Base-by-base conservation (phyloP, 106 monocot species). In the Cymbidium sinense region DNA sequence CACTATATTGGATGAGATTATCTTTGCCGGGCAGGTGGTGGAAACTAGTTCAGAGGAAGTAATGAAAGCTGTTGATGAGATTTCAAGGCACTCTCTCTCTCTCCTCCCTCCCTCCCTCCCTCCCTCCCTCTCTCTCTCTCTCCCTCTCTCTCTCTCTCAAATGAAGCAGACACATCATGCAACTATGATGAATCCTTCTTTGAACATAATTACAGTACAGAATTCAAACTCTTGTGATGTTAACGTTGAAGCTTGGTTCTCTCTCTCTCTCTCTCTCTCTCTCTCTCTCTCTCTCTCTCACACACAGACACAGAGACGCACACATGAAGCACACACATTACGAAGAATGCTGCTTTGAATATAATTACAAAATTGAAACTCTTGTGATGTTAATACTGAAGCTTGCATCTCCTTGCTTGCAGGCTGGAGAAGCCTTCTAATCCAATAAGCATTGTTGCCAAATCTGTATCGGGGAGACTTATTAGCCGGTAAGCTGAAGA, bases 21-120 rank as follows among this genome's bases (percentile, higher is more conserved):
- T 96, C 52, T 75, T 94, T 21, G 96, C 89, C 30, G 96, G 93
- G 19, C 96, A 96, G 64, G 96, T 96, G 62, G 77, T 96, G 43
- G 96, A 96, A 82, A 96, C 93, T 62, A 96, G 87, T 77, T 94
- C 89, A 17, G 93, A 88, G 72, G 86, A 91, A 86, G 88, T 94
- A 9, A 34, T 96, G 81, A 91, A 81, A 76, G 88, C 88, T 77
- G 88, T 96, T 71, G 89, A 96, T 5, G 93, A 96, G 79, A 94
- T 93, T 20, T 70, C 88, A 30, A 96, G 89, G 96, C 87, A 36
- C 37, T 27, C 72, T 73, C 25, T 76, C 51, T 74, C 47, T 54
- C 76, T 55, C n/a, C 30, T 77, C 33, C 69, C 43, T 31, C 73
- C 52, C 34, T 80, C 21, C 34, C 30, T 70, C 21, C 34, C 23